Base-by-base conservation (phyloP, 495 filamentous ascomycete genomes). In the Aspergillus bertholletiae region DNA sequence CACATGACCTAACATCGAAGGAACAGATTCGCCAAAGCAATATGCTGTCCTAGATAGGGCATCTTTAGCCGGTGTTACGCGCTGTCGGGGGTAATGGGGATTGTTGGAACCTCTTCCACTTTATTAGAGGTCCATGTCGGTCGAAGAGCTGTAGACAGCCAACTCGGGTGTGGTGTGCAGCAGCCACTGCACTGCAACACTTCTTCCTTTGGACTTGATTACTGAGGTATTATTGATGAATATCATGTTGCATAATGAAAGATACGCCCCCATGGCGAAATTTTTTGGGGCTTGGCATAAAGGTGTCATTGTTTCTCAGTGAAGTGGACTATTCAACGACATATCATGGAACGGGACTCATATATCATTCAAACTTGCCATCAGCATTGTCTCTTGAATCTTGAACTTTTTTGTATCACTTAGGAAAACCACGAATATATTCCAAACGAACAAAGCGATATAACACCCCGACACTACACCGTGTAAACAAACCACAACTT, bases 401-500 rank as follows among this genome's bases (percentile, higher is more conserved):
- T 53, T 22, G 7, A 56, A 50, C 39, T 51, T 56, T 55, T 56
- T 11, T 49, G 17, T 20, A 56, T 13, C 11, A 18, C 35, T 13
- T 13, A 47, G 18, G 18, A 1, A 12, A 22, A 43, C n/a, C 15
- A 45, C 37, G 41, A 30, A 37, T 11, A 21, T 32, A 47, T 49
- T 27, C 35, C 30, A 15, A 23, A 54, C 28, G 17, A 20, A 54
- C 47, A 50, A 44, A 26, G n/a, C 47, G 41, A 51, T 18, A 51
- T 18, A 39, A 18, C 11, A 57, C n/a, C 48, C 22, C 49, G 51
- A 5, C 55, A 60, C 51, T 46, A 44, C 57, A 56, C 59, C 56
- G 35, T 60, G 24, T 51, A 30, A 61, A 21, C 27, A 53, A 55
- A 61, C 41, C 43, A 46, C 52, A 56, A 49, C 32, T 46, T 43